Evolutionary conservation across 2,329 filamentous ascomycete genomes (phyloP), one percentile per base, ranked within the genome.

Genomic region (Microdochium paspali): DNA sequence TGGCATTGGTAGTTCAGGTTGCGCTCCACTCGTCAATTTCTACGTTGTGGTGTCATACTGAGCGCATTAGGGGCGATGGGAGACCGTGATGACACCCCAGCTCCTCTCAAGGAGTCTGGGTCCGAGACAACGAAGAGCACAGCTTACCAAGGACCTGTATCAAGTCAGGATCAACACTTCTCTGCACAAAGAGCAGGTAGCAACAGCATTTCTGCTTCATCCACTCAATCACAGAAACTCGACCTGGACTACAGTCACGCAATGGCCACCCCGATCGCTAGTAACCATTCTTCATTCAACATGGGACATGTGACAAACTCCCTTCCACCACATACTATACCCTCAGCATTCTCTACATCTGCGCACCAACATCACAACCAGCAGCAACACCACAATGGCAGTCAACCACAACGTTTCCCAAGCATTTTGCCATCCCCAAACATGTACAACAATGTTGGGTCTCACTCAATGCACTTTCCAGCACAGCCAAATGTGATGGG

Each of bases 381-480:
- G 13, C 35, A 40, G 10, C n/a, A 15, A 21, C 35, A 40, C 6
- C 35, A 21, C 12, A 12, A 21, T 40, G 15, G 18, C 18, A 20
- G 15, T 12, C 35, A 15, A 20, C 10, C 18, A 7, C 35, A 40
- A 21, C 35, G 18, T 9, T 7, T 7, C 12, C 35, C 35, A 20
- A 9, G 18, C 23, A 18, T 15, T 9, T 20, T 20, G 6, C 6
- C 3, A 6, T 7, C 18, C 6, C 18, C 35, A 20, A 40, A 6
- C 18, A 40, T 40, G 35, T 40, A 40, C 35, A 40, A 40, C 35
- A 20, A 40, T 18, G 6, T 20, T 5, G 35, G 65, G 52, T 52
- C 61, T n/a, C 66, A 62, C 32, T 65, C 72, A 55, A 51, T 64
- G 18, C 70, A 68, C 35, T 77, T 66, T 48, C 58, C 62, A 12